These are phyloP conservation scores for Trapa bicornis DNA, from an alignment of 345 rosid species.

Conservation along the genomic window DNA sequence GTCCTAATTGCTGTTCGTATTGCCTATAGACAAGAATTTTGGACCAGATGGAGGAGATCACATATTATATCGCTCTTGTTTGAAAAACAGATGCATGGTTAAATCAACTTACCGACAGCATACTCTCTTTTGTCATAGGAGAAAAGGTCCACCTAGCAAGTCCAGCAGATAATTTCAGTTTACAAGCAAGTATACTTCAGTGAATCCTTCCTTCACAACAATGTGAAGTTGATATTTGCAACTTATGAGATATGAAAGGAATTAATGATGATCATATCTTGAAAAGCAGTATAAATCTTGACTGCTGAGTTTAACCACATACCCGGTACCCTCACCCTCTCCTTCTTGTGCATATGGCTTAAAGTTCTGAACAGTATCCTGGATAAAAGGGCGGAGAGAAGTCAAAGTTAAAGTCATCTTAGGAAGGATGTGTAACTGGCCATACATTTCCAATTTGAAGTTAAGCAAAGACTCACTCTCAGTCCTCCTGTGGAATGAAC, in stretches of 20 bases:
- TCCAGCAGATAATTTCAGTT: not conserved
- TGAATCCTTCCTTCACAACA: not conserved
- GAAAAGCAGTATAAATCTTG: not conserved
- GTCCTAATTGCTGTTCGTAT: conserved; percentile 52
- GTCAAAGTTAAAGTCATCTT: conserved; percentile 5
- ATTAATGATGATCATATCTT: not conserved
- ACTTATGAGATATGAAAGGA: not conserved
- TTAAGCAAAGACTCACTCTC: conserved; percentile 39
- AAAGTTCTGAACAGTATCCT: conserved; percentile 87
- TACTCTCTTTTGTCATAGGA: too few species aligned
- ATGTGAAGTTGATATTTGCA: not conserved
- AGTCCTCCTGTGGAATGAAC: conserved; percentile 87
- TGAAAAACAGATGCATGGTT: not conserved
- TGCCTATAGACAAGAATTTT: conserved; percentile 27
- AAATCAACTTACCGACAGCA: conserved; percentile 28
- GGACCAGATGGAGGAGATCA: not conserved
- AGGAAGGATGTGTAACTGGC: not conserved
- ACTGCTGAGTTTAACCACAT: conserved; percentile 14
- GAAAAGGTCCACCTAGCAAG: conserved; percentile 68
- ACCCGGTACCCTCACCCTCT: conserved; percentile 69
- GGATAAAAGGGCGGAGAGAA: conserved; percentile 15
- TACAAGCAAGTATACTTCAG: not conserved
- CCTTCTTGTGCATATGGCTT: conserved; percentile 64
- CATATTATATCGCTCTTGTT: not conserved
- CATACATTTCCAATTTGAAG: not conserved